phyloP scores from a whole-genome alignment of 495 filamentous ascomycete species.

The Wilcoxina mikolae region DNA sequence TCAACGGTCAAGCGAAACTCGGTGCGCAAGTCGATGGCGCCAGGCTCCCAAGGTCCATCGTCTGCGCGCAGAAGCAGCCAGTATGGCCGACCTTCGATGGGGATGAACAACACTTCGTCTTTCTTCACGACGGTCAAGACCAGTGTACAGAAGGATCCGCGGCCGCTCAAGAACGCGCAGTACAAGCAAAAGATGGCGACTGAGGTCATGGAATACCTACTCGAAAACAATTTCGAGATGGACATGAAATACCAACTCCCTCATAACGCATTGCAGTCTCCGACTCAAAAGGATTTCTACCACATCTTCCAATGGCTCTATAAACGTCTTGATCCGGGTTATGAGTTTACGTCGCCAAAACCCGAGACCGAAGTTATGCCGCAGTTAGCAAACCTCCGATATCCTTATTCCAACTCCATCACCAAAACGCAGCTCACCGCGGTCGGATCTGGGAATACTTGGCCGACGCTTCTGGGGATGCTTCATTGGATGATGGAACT shows the following conservation, averaged over 20 bases:
- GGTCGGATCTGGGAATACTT: conserved; percentile 78
- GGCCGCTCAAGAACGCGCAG: conserved; percentile 66
- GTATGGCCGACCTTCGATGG: conserved; percentile 51
- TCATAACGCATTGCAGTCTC: conserved; percentile 72
- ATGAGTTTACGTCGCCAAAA: conserved; percentile 66
- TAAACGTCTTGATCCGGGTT: conserved; percentile 79
- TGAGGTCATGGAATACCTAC: conserved; percentile 80
- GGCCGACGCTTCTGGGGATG: conserved; percentile 82
- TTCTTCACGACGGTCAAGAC: conserved; percentile 70
- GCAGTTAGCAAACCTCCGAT: conserved; percentile 79
- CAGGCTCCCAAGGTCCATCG: conserved; percentile 38
- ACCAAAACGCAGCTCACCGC: conserved; percentile 88
- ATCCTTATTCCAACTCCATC: conserved; percentile 85
- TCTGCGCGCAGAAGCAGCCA: conserved; percentile 70
- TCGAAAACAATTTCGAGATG: conserved; percentile 86
- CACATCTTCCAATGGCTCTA: conserved; percentile 97
- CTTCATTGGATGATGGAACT: conserved; percentile 99
- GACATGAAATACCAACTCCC: conserved; percentile 86
- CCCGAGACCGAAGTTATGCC: conserved; percentile 90
- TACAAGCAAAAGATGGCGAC: conserved; percentile 70
- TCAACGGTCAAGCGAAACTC: conserved; percentile 78
- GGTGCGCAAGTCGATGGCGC: conserved; percentile 61
- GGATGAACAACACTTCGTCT: conserved; percentile 42
- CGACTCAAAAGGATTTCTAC: conserved; percentile 97
- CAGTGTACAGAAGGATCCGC: conserved; percentile 74